Percentiles rank a stretch among this genome's conserved stretches.
phyloP scores from a whole-genome alignment of 129 eudicot species.

The Artemisia argyi region DNA sequence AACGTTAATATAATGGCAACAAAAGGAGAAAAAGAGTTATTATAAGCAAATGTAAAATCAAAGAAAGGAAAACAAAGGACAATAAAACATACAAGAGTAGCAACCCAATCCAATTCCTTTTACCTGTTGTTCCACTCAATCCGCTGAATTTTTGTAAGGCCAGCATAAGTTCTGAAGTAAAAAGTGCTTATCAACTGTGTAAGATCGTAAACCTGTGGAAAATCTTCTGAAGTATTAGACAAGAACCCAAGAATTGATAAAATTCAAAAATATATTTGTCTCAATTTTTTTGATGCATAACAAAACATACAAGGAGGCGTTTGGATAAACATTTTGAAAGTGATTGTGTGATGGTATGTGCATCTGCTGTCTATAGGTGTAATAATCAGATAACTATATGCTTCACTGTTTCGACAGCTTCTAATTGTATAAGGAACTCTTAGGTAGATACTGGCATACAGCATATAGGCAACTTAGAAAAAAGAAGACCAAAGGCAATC shows the following conservation, averaged over 20 bases:
- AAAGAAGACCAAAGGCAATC: too few species aligned
- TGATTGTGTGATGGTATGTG: neutral
- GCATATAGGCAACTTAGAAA: too few species aligned
- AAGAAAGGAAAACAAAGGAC: conserved; percentile 6
- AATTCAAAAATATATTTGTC: neutral
- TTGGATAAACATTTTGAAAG: neutral
- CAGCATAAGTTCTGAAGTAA: conserved; percentile 72
- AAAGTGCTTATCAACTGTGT: conserved; percentile 62
- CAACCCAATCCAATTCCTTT: conserved; percentile 12
- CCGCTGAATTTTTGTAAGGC: conserved; percentile 75
- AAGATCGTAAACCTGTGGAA: conserved; percentile 75
- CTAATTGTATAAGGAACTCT: too few species aligned
- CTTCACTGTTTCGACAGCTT: too few species aligned
- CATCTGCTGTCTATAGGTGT: too few species aligned
- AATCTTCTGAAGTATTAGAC: conserved; percentile 23
- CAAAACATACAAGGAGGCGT: neutral
- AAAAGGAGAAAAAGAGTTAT: neutral
- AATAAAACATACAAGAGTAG: conserved; percentile 6
- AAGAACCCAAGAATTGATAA: conserved; percentile 4
- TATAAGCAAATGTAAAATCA: conserved; percentile 15
- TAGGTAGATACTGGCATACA: too few species aligned
- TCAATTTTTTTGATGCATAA: neutral
- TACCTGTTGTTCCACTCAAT: conserved; percentile 94
- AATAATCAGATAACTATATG: too few species aligned
- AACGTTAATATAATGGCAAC: neutral